phyloP scores from a whole-genome alignment of 345 rosid genomes.

The Salix viminalis region DNA sequence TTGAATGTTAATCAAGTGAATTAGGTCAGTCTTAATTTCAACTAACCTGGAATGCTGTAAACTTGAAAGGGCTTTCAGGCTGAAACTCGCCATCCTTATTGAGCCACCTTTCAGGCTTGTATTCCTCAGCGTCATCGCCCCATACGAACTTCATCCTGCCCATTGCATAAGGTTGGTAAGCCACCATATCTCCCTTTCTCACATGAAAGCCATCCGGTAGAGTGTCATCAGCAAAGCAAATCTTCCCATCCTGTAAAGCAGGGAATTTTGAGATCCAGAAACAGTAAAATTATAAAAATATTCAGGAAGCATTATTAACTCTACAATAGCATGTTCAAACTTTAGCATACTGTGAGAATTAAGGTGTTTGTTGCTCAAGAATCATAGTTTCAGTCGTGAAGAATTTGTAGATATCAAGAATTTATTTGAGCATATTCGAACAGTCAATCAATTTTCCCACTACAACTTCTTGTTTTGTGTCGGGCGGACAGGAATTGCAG shows the following conservation, averaged over 20 bases:
- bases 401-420: no score
- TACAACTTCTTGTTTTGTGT: no score
- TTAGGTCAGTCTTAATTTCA: no score
- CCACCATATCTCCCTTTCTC: conserved; percentile 31
- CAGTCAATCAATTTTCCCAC: no score
- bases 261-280: background rate
- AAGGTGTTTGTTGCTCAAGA: no score
- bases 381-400: no score
- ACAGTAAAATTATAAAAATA: background rate
- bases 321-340: background rate
- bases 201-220: conserved; percentile 39
- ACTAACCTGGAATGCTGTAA: conserved; percentile 38
- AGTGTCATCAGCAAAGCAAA: conserved; percentile 18
- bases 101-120: conserved; percentile 41
- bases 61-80: conserved; percentile 37
- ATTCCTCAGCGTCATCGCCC: conserved; percentile 42
- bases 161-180: conserved; percentile 33
- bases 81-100: conserved; percentile 31
- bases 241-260: conserved; percentile 33
- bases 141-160: conserved; percentile 38
- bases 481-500: no score
- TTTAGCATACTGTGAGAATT: no score
- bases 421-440: no score
- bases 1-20: background rate
- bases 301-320: no score